These are phyloP conservation scores for Coccomyxa subellipsoidea DNA, from an alignment of 163 green algal species.

Conservation along the genomic window DNA sequence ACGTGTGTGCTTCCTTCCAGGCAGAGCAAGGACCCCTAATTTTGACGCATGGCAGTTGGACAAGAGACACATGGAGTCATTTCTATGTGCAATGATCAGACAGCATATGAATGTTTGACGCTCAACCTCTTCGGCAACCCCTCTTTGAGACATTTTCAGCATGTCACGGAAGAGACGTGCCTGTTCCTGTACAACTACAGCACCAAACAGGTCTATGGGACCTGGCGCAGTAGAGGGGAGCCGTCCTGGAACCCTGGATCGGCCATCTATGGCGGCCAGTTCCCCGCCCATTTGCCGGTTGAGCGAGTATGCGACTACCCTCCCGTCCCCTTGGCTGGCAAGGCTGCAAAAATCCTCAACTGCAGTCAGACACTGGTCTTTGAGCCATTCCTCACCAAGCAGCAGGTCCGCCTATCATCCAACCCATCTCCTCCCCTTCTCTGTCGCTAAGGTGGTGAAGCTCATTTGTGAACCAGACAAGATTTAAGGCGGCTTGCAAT, in stretches of 20 bases:
- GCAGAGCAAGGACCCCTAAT: no score
- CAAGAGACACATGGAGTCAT: no score
- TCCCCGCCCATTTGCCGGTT: not conserved
- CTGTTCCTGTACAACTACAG: not conserved
- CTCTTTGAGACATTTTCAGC: not conserved
- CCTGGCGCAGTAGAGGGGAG: not conserved
- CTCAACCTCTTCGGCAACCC: not conserved
- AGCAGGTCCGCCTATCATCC: not conserved
- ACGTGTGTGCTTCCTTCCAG: no score
- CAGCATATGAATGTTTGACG: not conserved
- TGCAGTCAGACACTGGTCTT: not conserved
- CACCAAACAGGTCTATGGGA: not conserved
- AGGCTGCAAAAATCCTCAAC: not conserved
- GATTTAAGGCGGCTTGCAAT: not conserved
- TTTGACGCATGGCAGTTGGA: no score
- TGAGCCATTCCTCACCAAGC: not conserved
- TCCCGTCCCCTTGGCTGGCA: not conserved
- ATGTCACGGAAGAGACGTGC: not conserved
- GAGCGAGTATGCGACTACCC: not conserved
- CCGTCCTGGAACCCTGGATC: not conserved
- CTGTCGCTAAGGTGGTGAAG: no score
- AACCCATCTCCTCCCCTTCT: not conserved
- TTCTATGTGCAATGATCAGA: not conserved
- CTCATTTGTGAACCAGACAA: no score
- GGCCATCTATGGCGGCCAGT: not conserved